A percentile compares a stretch with the other conserved stretches of the same genome.
These are phyloP conservation scores for Gardenia jasminoides DNA, from an alignment of 257 asterid genomes.

Conservation along the genomic window DNA sequence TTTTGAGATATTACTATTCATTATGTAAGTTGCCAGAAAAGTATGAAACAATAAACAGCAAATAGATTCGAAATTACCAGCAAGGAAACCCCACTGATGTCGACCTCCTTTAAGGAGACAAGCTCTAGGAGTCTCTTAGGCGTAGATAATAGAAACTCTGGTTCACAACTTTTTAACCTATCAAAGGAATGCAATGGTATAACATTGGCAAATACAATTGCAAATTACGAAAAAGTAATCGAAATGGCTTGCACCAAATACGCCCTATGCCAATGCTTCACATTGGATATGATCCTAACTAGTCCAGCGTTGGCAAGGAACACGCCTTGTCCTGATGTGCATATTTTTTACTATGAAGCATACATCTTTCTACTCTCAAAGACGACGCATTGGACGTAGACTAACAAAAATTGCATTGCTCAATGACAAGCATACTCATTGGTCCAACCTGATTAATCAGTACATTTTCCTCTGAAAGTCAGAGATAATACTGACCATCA, in stretches of 20 bases:
- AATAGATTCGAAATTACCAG: slow-evolving; percentile 46
- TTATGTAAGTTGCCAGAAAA: neutral
- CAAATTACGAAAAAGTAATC: neutral
- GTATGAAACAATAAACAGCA: neutral
- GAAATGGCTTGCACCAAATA: neutral
- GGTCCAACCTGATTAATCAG: neutral
- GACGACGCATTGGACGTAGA: neutral
- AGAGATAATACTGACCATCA: neutral
- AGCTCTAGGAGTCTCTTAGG: slow-evolving; percentile 77
- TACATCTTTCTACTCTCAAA: neutral
- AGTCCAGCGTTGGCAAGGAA: neutral
- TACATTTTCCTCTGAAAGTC: neutral
- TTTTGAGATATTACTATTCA: neutral
- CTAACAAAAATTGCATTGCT: neutral
- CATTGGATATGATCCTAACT: neutral
- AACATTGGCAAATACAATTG: slow-evolving; percentile 14
- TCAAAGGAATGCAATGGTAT: slow-evolving; percentile 12
- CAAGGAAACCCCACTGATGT: slow-evolving; percentile 59
- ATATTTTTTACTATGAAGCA: neutral
- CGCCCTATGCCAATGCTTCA: neutral
- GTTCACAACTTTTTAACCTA: slow-evolving; percentile 71
- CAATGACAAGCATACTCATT: neutral
- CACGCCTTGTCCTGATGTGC: neutral
- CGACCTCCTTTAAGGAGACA: slow-evolving; percentile 49
- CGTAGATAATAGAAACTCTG: slow-evolving; percentile 78